These are phyloP conservation scores for Striga asiatica DNA, from an alignment of 257 asterid genomes.

Conservation along the genomic window DNA sequence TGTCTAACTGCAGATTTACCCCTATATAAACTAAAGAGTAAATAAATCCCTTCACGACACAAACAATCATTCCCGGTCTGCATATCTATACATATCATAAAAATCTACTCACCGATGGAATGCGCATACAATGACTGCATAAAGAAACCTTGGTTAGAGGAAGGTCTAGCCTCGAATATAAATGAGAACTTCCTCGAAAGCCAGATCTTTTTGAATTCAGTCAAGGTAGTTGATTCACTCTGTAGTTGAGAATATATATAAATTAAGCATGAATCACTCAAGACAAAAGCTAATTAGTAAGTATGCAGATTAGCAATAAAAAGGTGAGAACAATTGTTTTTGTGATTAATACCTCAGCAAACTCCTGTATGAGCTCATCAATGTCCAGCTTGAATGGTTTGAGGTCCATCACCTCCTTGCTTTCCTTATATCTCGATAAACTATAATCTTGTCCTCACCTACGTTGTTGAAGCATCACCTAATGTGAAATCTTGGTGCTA, in stretches of 20 bases:
- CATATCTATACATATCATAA: no score
- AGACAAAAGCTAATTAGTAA: not conserved
- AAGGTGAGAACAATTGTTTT: not conserved
- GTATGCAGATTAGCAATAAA: not conserved
- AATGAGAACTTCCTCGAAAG: slow-evolving; percentile 59
- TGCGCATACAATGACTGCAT: slow-evolving; percentile 83
- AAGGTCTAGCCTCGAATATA: slow-evolving; percentile 75
- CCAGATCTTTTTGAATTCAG: slow-evolving; percentile 74
- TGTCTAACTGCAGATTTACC: not conserved
- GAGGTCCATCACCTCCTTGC: slow-evolving; percentile 46
- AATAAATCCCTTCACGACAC: not conserved
- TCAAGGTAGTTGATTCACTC: slow-evolving; percentile 48
- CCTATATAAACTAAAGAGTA: not conserved
- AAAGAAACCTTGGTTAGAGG: slow-evolving; percentile 69
- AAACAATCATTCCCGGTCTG: not conserved
- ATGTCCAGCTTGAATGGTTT: slow-evolving; percentile 72
- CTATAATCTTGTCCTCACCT: slow-evolving; percentile 7
- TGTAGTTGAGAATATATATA: slow-evolving; percentile 12
- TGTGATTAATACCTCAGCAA: slow-evolving; percentile 35
- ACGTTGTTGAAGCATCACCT: slow-evolving; percentile 5
- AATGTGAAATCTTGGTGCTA: no score
- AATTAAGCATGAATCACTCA: not conserved
- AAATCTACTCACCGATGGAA: slow-evolving; percentile 33
- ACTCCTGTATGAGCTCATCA: slow-evolving; percentile 68
- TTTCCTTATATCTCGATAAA: slow-evolving; percentile 1